Evolutionary conservation across 2,329 filamentous ascomycete genomes (phyloP).

Genomic region (Colletotrichum phormii): DNA sequence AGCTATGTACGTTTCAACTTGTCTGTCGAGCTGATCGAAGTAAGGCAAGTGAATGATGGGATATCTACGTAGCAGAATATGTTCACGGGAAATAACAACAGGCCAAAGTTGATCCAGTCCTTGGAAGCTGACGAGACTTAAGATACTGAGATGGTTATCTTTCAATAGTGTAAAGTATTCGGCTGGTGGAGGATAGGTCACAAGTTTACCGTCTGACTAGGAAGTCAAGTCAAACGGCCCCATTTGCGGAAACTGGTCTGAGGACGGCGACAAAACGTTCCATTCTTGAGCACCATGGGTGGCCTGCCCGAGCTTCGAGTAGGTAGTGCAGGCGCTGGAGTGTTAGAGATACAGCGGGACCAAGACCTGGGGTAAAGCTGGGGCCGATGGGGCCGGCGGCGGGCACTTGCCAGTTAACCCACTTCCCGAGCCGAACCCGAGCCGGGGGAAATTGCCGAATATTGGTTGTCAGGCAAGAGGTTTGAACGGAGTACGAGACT

Average conservation of each 20-base stretch:
- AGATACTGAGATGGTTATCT: background rate
- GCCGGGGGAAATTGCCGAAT: slow-evolving; percentile 1
- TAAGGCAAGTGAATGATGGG: background rate
- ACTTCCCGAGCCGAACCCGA: slow-evolving; percentile 30
- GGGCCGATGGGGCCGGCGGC: slow-evolving; percentile 26
- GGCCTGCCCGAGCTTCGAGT: background rate
- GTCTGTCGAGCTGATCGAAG: background rate
- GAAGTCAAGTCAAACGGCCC: background rate
- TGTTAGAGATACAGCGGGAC: background rate
- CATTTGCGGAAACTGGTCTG: slow-evolving; percentile 16
- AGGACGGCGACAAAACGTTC: background rate
- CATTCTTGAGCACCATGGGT: background rate
- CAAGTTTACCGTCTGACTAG: background rate
- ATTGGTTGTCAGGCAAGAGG: background rate
- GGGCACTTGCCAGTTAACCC: background rate
- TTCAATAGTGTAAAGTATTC: background rate
- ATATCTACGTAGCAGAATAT: background rate
- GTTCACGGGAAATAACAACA: background rate
- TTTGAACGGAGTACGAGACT: background rate
- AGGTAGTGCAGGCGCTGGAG: background rate
- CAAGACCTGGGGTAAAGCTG: slow-evolving; percentile 10
- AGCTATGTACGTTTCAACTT: background rate
- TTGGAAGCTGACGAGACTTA: background rate
- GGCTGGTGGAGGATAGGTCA: background rate
- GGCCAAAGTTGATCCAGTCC: background rate